Evolutionary conservation across 352 stramenopile species (phyloP).

Genomic region (Phytopythium delawarense): DNA sequence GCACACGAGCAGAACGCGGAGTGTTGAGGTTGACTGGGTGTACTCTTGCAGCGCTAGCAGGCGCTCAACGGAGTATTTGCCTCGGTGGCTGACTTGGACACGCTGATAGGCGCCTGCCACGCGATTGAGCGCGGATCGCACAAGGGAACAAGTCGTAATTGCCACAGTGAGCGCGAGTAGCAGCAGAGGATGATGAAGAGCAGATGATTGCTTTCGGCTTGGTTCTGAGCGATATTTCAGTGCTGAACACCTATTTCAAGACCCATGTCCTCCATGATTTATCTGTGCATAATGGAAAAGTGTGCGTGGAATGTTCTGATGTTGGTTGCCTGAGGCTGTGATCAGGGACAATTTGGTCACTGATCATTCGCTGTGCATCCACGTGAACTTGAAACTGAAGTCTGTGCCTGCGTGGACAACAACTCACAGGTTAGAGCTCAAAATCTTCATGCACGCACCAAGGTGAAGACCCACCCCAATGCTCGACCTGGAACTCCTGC

Average conservation of each 20-base stretch:
- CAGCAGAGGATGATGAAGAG: no score
- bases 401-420: background rate
- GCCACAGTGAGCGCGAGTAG: no score
- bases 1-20: conserved; percentile 13
- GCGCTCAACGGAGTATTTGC: conserved; percentile 23
- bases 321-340: no score
- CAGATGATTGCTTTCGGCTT: no score
- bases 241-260: no score
- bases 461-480: conserved; percentile 16
- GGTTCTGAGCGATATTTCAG: no score
- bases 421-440: background rate
- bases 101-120: background rate
- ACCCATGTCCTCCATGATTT: no score
- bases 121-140: background rate
- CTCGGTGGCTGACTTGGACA: conserved; percentile 20
- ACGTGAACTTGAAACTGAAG: background rate
- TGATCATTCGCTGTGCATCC: background rate
- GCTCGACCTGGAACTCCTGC: conserved; percentile 17
- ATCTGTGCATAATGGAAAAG: no score
- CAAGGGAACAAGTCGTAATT: background rate
- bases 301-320: no score
- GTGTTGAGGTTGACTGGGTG: conserved; percentile 10
- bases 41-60: conserved; percentile 23
- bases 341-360: no score
- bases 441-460: background rate